Base-by-base conservation (phyloP, 2,329 filamentous ascomycete species). In the Scedosporium apiospermum region DNA sequence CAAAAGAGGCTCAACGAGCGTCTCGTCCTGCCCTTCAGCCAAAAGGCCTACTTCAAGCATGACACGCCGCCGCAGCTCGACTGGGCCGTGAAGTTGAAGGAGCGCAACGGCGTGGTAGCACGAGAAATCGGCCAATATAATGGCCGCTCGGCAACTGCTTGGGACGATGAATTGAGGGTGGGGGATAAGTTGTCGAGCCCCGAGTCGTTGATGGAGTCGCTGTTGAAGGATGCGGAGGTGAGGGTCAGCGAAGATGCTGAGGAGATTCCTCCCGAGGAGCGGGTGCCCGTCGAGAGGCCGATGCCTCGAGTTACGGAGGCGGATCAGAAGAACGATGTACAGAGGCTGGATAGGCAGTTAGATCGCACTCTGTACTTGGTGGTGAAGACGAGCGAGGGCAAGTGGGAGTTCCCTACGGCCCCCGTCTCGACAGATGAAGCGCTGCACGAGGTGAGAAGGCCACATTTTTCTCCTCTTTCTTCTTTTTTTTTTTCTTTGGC, bases 1-100 rank as follows among this genome's bases (percentile, higher is more conserved):
- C 95, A 99, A 78, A 93, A 93, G 70, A 91, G 95, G 14, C 83
- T 99, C 65, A 96, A 98, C 75, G 95, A 99, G 80, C 90, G 95
- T 53, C 82, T 96, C 61, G 87, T 88, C 21, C 83, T 95, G 4
- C 90, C 93, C 1, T 99, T 98, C 75, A 89, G 89, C 63, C 86
- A 90, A 67, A 90, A 90, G 73, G 95, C 98, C 78, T 99, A 96
- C 82, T 96, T 93, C 84, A 96, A 96, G 80, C 87, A 87, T 68
- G 90, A 91, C 71, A 96, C 93, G 10, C 88, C 92, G 1, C 82
- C 86, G 7, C 90, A 93, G 67, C 80, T 91, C 60, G 93, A 97
- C 77, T 98, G 92, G 91, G 90, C 93, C 74, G 83, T 91, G 72
- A 96, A 96, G 77, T 83, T 91, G 66, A 81, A 82, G 68, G 88